Evolutionary conservation across 2,329 filamentous ascomycete genomes (phyloP).

Genomic region (Plenodomus biglobosus): DNA sequence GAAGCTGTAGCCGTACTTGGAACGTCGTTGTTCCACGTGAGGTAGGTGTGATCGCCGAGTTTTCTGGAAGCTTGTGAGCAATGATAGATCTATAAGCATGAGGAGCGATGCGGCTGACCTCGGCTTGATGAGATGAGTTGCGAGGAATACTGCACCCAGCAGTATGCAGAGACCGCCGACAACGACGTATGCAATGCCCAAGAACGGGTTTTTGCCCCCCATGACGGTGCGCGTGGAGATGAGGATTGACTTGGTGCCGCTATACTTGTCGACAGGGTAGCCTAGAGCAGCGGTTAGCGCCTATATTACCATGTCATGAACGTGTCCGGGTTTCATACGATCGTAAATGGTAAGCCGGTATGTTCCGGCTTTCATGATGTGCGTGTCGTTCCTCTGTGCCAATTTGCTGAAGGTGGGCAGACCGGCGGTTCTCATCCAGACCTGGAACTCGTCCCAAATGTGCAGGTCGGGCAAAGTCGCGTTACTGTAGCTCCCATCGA

Average conservation of each 20-base stretch:
- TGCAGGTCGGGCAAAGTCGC: constrained; percentile 71
- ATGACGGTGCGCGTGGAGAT: constrained; percentile 90
- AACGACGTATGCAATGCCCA: constrained; percentile 93
- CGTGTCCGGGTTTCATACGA: constrained; percentile 58
- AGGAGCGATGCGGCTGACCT: constrained; percentile 60
- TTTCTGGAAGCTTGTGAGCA: constrained; percentile 61
- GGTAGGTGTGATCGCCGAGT: constrained; percentile 95
- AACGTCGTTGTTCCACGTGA: constrained; percentile 86
- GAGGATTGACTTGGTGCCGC: constrained; percentile 85
- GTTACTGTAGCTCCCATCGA: constrained; percentile 64
- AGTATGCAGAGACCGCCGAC: constrained; percentile 92
- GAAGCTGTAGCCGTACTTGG: constrained; percentile 58
- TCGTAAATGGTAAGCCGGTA: constrained; percentile 78
- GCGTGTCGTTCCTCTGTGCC: constrained; percentile 75
- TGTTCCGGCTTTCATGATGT: constrained; percentile 66
- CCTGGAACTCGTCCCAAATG: constrained; percentile 82
- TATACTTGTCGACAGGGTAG: constrained; percentile 76
- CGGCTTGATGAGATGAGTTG: constrained; percentile 87
- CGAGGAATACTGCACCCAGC: constrained; percentile 82
- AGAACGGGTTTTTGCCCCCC: constrained; percentile 91
- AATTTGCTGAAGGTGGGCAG: constrained; percentile 94
- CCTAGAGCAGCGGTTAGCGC: constrained; percentile 55
- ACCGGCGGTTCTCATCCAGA: constrained; percentile 98
- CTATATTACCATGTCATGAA: not conserved
- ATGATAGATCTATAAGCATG: not conserved